These are phyloP conservation scores for Tanacetum coccineum DNA, from an alignment of 129 eudicot genomes.

Conservation along the genomic window DNA sequence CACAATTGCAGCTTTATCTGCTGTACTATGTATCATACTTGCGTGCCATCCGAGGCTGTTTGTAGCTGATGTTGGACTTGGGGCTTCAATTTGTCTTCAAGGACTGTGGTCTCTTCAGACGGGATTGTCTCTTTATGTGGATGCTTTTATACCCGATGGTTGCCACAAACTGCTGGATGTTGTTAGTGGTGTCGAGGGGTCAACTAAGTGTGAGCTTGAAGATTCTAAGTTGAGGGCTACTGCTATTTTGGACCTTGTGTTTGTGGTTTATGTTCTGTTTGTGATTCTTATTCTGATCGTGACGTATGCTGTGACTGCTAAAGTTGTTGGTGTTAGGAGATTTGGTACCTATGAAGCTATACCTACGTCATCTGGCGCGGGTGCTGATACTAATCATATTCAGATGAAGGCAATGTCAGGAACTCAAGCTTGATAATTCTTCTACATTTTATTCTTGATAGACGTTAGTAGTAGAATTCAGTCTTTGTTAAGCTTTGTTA, in stretches of 20 bases:
- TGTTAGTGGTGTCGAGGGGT: slow-evolving; percentile 76
- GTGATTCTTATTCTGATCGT: slow-evolving; percentile 51
- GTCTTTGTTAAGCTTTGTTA: not conserved
- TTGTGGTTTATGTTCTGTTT: slow-evolving; percentile 61
- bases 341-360: slow-evolving; percentile 78
- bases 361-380: slow-evolving; percentile 40
- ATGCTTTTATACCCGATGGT: slow-evolving; percentile 86
- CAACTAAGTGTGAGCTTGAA: slow-evolving; percentile 81
- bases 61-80: slow-evolving; percentile 58
- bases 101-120: slow-evolving; percentile 84
- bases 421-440: slow-evolving; percentile 58
- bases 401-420: slow-evolving; percentile 83
- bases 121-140: slow-evolving; percentile 72
- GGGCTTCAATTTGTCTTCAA: slow-evolving; percentile 62
- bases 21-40: slow-evolving; percentile 48
- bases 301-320: slow-evolving; percentile 48
- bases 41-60: slow-evolving; percentile 68
- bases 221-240: slow-evolving; percentile 80
- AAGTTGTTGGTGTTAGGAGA: slow-evolving; percentile 56
- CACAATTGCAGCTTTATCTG: slow-evolving; percentile 51
- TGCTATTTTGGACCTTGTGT: slow-evolving; percentile 70
- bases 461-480: slow-evolving; percentile 17
- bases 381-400: slow-evolving; percentile 55
- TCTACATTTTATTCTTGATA: slow-evolving; percentile 9
- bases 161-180: slow-evolving; percentile 88